These are phyloP conservation scores for Penicillium waksmanii DNA, from an alignment of 495 filamentous ascomycete species.

Conservation along the genomic window DNA sequence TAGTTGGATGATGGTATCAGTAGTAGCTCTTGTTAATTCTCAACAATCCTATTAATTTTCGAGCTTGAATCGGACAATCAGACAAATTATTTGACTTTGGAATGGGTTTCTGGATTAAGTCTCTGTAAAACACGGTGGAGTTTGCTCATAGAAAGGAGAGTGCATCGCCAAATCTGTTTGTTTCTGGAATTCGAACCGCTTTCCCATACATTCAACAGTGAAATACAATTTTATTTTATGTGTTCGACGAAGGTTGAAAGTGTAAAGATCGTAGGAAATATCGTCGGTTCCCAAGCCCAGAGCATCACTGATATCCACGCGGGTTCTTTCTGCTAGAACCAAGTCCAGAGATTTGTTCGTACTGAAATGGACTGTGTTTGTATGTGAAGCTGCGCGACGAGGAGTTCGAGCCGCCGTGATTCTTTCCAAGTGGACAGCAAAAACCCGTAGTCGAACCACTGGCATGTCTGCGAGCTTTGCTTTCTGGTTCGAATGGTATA, in stretches of 20 bases:
- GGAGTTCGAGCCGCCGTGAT: slow-evolving; percentile 2
- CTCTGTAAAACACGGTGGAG: slow-evolving; percentile 1
- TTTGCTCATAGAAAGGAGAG: slow-evolving; percentile 7
- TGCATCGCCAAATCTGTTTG: background rate
- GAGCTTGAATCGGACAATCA: no score
- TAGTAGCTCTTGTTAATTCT: background rate
- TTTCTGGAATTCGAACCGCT: slow-evolving; percentile 3
- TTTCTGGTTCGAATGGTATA: background rate
- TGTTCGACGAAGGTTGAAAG: slow-evolving; percentile 1
- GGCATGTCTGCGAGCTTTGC: background rate
- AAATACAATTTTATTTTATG: background rate
- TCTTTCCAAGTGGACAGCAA: background rate
- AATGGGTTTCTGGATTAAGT: background rate
- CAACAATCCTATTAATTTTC: no score
- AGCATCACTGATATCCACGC: background rate
- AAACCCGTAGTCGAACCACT: background rate
- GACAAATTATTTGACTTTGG: background rate
- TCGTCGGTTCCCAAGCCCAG: background rate
- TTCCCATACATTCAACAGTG: slow-evolving; percentile 7
- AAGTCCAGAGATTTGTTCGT: background rate
- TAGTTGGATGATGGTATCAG: background rate
- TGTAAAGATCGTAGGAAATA: slow-evolving; percentile 6
- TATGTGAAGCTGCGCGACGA: background rate
- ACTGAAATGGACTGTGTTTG: background rate
- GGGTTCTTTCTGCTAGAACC: background rate